phyloP scores from a whole-genome alignment of 2,329 filamentous ascomycete genomes.

The Fusarium palustre region DNA sequence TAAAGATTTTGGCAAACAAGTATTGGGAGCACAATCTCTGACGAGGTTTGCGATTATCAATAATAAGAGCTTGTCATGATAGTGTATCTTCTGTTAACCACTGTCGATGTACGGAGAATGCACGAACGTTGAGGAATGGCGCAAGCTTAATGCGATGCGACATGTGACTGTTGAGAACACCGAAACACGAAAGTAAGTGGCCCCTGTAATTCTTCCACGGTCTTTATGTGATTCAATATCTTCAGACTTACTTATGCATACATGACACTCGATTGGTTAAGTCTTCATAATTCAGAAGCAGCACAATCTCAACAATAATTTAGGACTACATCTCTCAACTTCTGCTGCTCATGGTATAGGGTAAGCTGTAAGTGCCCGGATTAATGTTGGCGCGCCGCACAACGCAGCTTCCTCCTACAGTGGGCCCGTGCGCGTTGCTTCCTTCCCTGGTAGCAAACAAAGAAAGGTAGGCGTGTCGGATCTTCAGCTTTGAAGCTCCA shows the following conservation, averaged over 20 bases:
- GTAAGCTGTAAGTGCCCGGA: constrained; percentile 20
- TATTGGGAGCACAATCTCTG: too few relatives aligned
- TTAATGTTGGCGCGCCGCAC: constrained; percentile 32
- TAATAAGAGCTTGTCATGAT: not conserved
- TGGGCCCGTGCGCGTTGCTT: constrained; percentile 43
- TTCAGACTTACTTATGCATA: not conserved
- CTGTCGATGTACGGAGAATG: not conserved
- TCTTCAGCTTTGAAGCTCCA: constrained; percentile 45
- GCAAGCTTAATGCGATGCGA: too few relatives aligned
- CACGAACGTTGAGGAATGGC: not conserved
- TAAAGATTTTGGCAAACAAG: not conserved
- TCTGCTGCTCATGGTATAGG: not conserved
- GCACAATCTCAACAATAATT: not conserved
- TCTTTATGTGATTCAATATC: not conserved
- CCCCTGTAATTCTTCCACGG: not conserved
- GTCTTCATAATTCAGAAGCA: not conserved
- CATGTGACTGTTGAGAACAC: not conserved
- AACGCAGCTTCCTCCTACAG: constrained; percentile 2
- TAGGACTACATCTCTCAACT: not conserved
- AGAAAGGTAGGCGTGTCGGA: constrained; percentile 38
- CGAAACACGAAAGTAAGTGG: not conserved
- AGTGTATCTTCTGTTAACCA: not conserved
- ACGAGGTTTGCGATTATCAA: not conserved
- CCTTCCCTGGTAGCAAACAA: constrained; percentile 35
- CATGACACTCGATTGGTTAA: too few relatives aligned